Evolutionary conservation across 2,329 filamentous ascomycete species (phyloP), one percentile per base, ranked within the genome.

Genomic region (Botryosphaeria dothidea): DNA sequence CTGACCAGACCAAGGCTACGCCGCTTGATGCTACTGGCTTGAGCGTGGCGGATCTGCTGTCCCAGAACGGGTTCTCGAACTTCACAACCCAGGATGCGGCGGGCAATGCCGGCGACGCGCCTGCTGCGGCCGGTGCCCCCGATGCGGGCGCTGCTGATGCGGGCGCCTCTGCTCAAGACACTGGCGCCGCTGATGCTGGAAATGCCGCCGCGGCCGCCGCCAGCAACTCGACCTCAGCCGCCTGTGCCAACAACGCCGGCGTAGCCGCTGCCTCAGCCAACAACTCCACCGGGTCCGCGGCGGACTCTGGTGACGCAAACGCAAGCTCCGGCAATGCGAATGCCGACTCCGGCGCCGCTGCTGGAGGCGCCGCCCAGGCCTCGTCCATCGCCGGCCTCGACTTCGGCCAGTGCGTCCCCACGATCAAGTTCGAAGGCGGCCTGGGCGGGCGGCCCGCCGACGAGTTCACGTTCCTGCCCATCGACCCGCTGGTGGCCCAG

Each of bases 401-500:
- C 71, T 79, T 79, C 43, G 75, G 75, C 29, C 21, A 66, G 11
- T 78, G 76, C 72, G 74, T 72, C 0, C 76, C 76, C 0, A 77
- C 76, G 70, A 94, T 94, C 71, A 82, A 87, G 74, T 87, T 87
- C 77, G 80, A 85, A 70, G 80, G 81, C 51, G 86, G 85, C 15
- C 82, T 84, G 0, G 69, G 77, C 56, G 82, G 82, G 19, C 85
- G 86, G 64, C 73, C 79, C 8, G 81, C 81, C 21, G 81, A 79
- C 64, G 88, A 90, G 76, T 87, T 84, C 77, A 90, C 88, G 58
- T 91, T 91, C 84, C 86, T 89, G 75, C 84, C 89, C 60, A 84
- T 84, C 54, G 88, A 91, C 73, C 79, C 85, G 8, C 77, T 85
- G 19, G 84, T 89, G 65, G 82, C 82, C 68, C 79, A 86, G 72